Percentiles rank a stretch among this genome's conserved stretches.
Evolutionary conservation across 139 green algal genomes (phyloP).

Genomic region (Chlorella vulgaris): DNA sequence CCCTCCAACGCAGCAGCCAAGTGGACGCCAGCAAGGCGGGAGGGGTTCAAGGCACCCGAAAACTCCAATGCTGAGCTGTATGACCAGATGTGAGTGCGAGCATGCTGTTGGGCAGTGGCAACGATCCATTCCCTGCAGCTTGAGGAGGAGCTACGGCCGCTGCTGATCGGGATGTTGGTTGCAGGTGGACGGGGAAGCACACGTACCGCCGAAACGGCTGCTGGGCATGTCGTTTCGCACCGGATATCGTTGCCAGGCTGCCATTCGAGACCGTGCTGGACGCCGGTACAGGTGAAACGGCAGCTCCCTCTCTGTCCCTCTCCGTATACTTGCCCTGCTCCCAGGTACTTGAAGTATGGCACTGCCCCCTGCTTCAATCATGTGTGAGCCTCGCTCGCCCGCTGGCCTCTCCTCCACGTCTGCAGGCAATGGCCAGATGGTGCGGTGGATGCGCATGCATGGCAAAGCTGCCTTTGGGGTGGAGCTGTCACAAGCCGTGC

Average conservation of each 20-base stretch:
- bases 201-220: conserved; percentile 4
- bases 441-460: conserved; percentile 1
- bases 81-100: not conserved
- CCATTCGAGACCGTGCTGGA: conserved; percentile 17
- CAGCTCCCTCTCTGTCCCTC: too few species aligned
- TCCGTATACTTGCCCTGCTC: too few species aligned
- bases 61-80: not conserved
- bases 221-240: conserved; percentile 20
- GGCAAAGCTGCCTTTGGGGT: conserved; percentile 12
- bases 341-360: too few species aligned
- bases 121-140: too few species aligned
- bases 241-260: not conserved
- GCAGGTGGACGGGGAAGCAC: conserved; percentile 11
- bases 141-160: too few species aligned
- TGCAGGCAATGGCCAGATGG: not conserved
- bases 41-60: not conserved
- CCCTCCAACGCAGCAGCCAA: not conserved
- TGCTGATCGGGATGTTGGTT: too few species aligned
- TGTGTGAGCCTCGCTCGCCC: not conserved
- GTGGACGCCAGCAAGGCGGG: not conserved
- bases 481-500: conserved; percentile 21
- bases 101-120: too few species aligned
- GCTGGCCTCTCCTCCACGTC: not conserved
- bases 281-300: conserved; percentile 9
- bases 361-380: not conserved